Evolutionary conservation across 371 early-diverging fungal genomes (phyloP).

Genomic region (Phascolomyces articulosus): DNA sequence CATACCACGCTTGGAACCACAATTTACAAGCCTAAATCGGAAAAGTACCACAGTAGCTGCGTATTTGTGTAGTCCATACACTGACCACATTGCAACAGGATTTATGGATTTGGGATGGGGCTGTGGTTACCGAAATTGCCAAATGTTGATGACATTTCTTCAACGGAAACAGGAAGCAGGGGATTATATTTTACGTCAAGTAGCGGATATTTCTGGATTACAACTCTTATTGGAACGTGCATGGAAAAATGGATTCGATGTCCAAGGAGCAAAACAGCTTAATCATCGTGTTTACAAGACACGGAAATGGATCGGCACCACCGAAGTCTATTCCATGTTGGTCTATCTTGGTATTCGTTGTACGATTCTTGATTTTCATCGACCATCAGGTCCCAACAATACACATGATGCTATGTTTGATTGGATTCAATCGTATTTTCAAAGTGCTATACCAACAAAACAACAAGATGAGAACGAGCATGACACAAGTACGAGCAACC

Average conservation of each 20-base stretch:
- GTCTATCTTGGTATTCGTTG: conserved; percentile 64
- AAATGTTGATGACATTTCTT: conserved; percentile 69
- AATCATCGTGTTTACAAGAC: conserved; percentile 60
- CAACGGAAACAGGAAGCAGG: conserved; percentile 33
- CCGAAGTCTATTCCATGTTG: conserved; percentile 72
- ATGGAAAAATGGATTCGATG: conserved; percentile 72
- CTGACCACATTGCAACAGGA: conserved; percentile 50
- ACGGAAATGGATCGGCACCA: conserved; percentile 81
- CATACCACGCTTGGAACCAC: conserved; percentile 45
- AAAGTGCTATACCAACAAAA: conserved; percentile 7
- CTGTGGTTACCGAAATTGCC: conserved; percentile 79
- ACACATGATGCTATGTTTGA: conserved; percentile 63
- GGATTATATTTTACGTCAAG: conserved; percentile 31
- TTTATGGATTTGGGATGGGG: conserved; percentile 71
- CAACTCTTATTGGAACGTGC: conserved; percentile 71
- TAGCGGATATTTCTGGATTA: conserved; percentile 55
- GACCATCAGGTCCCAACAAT: conserved; percentile 59
- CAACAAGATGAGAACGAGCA: not conserved
- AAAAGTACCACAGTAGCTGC: conserved; percentile 35
- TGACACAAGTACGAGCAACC: too few species aligned
- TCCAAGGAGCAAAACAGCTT: conserved; percentile 68
- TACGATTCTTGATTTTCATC: conserved; percentile 71
- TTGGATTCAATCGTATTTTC: conserved; percentile 60
- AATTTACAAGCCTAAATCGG: conserved; percentile 28
- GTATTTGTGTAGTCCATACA: conserved; percentile 47